phyloP scores from a whole-genome alignment of 164 flowering plant species.

The Dillenia turbinata region DNA sequence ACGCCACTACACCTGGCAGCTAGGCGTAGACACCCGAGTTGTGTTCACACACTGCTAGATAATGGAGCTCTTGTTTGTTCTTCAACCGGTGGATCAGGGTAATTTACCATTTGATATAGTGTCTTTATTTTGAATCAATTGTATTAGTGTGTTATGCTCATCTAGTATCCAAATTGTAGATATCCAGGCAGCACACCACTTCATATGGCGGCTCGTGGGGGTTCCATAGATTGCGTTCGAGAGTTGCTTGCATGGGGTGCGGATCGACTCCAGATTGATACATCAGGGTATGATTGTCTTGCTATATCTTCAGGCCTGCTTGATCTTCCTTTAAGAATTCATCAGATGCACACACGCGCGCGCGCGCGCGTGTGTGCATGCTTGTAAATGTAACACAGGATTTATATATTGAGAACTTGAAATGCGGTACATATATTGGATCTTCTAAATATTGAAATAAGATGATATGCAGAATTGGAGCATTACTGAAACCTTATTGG shows the following conservation, averaged over 20 bases:
- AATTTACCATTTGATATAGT: conserved; percentile 1
- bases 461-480: no score
- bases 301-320: neutral
- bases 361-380: no score
- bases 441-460: no score
- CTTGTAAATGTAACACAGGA: no score
- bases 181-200: conserved; percentile 51
- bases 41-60: conserved; percentile 35
- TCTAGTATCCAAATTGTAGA: conserved; percentile 19
- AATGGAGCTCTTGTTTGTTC: conserved; percentile 52
- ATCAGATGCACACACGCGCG: no score
- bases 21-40: conserved; percentile 29
- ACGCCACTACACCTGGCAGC: conserved; percentile 56
- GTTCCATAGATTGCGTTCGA: conserved; percentile 48
- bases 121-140: neutral
- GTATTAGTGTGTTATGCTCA: neutral
- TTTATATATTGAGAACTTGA: no score
- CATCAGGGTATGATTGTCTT: conserved; percentile 29
- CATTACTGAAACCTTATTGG: no score
- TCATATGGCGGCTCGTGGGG: conserved; percentile 55
- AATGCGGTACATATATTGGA: no score
- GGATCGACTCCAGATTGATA: conserved; percentile 51
- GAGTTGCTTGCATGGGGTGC: conserved; percentile 66
- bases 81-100: conserved; percentile 48
- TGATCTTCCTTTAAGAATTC: no score